These are phyloP conservation scores for Botrytis elliptica DNA, from an alignment of 2,329 filamentous ascomycete genomes.

Conservation along the genomic window DNA sequence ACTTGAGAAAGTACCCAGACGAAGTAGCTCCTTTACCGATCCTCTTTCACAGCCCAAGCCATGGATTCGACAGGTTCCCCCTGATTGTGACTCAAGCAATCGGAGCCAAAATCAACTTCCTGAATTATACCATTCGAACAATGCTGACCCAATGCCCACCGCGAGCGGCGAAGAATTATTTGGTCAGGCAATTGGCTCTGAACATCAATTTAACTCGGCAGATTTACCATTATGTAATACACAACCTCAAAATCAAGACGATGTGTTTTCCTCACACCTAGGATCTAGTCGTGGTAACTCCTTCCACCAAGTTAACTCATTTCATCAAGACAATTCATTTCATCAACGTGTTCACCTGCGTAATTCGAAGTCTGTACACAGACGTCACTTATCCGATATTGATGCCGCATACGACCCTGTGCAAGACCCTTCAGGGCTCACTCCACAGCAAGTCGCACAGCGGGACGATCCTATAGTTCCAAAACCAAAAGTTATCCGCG, in stretches of 20 bases:
- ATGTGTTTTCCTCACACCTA: slow-evolving; percentile 31
- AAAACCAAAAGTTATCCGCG: slow-evolving; percentile 39
- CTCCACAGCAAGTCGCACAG: slow-evolving; percentile 36
- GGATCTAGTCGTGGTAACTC: not conserved
- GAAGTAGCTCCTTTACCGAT: slow-evolving; percentile 27
- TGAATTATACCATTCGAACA: slow-evolving; percentile 26
- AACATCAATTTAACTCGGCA: slow-evolving; percentile 31
- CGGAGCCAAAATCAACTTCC: not conserved
- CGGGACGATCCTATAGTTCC: slow-evolving; percentile 34
- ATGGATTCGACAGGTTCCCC: slow-evolving; percentile 34
- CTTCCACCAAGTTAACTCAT: not conserved
- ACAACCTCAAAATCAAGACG: slow-evolving; percentile 26
- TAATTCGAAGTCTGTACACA: slow-evolving; percentile 5
- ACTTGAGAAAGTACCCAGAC: slow-evolving; percentile 21
- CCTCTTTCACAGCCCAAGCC: slow-evolving; percentile 24
- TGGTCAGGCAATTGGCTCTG: slow-evolving; percentile 24
- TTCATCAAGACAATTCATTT: not conserved
- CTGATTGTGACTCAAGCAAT: slow-evolving; percentile 20
- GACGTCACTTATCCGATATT: slow-evolving; percentile 5
- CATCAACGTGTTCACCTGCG: not conserved
- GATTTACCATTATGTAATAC: slow-evolving; percentile 26
- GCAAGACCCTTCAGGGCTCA: slow-evolving; percentile 22
- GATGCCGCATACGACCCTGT: not conserved
- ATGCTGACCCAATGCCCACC: slow-evolving; percentile 22
- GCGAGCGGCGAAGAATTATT: slow-evolving; percentile 25